Evolutionary conservation across 2,329 filamentous ascomycete species (phyloP).

Genomic region (Cladosporium cucumerinum): DNA sequence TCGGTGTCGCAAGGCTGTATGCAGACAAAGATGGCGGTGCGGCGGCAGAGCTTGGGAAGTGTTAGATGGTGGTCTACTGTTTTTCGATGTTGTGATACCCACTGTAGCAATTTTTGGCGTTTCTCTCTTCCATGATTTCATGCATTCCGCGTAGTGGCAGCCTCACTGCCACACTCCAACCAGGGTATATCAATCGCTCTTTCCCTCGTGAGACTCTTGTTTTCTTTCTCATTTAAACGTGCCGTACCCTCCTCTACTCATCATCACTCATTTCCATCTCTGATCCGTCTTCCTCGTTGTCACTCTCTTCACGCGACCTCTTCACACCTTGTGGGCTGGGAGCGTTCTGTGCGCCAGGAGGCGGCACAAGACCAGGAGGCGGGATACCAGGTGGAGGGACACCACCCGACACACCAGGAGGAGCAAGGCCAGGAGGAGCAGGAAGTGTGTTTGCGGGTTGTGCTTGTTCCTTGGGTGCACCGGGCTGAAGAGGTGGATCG

Average conservation of each 20-base stretch:
- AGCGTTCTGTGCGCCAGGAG: slow-evolving; percentile 46
- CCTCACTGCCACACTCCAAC: background rate
- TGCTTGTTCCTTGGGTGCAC: slow-evolving; percentile 22
- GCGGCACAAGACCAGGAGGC: slow-evolving; percentile 50
- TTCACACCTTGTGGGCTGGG: slow-evolving; percentile 57
- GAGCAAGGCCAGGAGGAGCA: slow-evolving; percentile 9
- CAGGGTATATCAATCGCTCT: slow-evolving; percentile 20
- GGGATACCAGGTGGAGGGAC: slow-evolving; percentile 16
- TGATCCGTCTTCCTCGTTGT: slow-evolving; percentile 44
- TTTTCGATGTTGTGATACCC: slow-evolving; percentile 12
- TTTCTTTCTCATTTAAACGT: background rate
- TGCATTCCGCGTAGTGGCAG: background rate
- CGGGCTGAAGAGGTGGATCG: slow-evolving; percentile 43
- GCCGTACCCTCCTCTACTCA: slow-evolving; percentile 42
- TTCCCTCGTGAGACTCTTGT: slow-evolving; percentile 32
- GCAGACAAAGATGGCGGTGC: background rate
- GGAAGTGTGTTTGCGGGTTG: slow-evolving; percentile 22
- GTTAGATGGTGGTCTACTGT: slow-evolving; percentile 17
- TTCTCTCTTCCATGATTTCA: background rate
- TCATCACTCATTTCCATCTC: slow-evolving; percentile 65
- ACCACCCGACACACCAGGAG: slow-evolving; percentile 4
- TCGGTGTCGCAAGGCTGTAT: slow-evolving; percentile 20
- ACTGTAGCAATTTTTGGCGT: slow-evolving; percentile 5
- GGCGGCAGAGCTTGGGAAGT: slow-evolving; percentile 28
- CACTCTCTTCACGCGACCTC: slow-evolving; percentile 40